Conservation (phyloP, 257 asterid genomes). For the Capsicum chinense region DNA sequence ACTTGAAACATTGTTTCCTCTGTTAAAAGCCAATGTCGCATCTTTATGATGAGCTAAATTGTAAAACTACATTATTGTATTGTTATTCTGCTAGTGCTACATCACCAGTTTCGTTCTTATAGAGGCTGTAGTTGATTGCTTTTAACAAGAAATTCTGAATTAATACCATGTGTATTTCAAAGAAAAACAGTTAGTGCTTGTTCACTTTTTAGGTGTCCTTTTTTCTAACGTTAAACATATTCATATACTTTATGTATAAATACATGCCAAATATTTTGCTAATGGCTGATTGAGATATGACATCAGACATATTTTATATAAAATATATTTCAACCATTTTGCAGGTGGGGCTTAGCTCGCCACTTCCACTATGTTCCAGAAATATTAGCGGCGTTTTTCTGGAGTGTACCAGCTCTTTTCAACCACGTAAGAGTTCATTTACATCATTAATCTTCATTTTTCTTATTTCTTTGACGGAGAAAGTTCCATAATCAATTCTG, state of each 20-base stretch:
- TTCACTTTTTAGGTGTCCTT: neutral
- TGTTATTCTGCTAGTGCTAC: neutral
- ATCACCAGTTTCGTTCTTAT: neutral
- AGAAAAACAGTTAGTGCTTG: neutral
- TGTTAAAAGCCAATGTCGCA: neutral
- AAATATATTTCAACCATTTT: neutral
- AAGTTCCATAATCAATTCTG: neutral
- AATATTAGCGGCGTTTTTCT: constrained; percentile 84
- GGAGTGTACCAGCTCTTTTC: constrained; percentile 93
- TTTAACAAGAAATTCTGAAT: neutral
- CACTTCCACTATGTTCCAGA: constrained; percentile 98
- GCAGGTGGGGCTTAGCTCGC: constrained; percentile 99
- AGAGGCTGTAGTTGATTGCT: neutral
- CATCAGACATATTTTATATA: neutral
- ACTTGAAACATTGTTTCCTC: neutral
- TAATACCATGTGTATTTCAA: neutral
- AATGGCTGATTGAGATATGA: neutral
- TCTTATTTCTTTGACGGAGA: neutral
- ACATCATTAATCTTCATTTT: neutral
- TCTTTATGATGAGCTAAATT: neutral
- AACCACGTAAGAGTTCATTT: constrained; percentile 61
- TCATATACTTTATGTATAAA: neutral
- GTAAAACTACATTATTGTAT: neutral
- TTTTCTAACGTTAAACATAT: neutral
- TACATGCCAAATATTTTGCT: neutral